These are phyloP conservation scores for Talaromyces marneffei DNA, from an alignment of 2,329 filamentous ascomycete genomes.

Conservation along the genomic window DNA sequence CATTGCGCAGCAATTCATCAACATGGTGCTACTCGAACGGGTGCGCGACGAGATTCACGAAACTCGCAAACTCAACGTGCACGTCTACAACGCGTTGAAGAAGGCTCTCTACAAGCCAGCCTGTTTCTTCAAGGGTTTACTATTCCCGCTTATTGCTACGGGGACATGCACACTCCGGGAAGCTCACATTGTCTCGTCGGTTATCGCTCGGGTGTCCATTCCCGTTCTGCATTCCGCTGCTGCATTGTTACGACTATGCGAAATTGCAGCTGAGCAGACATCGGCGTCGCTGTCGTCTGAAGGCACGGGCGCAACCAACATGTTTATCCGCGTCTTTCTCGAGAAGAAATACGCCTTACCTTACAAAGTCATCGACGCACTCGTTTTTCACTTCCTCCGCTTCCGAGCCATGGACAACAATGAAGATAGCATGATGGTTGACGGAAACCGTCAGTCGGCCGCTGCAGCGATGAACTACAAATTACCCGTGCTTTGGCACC, in stretches of 20 bases:
- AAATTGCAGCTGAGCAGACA: constrained; percentile 88
- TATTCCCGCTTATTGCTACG: constrained; percentile 80
- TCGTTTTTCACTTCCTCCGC: constrained; percentile 94
- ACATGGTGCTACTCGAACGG: constrained; percentile 77
- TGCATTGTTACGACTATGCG: constrained; percentile 83
- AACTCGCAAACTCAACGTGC: constrained; percentile 89
- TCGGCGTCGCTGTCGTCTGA: constrained; percentile 64
- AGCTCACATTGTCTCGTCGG: constrained; percentile 83
- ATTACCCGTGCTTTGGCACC: constrained; percentile 93
- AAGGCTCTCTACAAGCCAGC: constrained; percentile 90
- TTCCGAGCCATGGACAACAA: constrained; percentile 63
- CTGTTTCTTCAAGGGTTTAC: constrained; percentile 92
- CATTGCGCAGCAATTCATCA: constrained; percentile 77
- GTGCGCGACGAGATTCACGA: constrained; percentile 94
- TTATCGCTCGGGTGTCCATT: constrained; percentile 76
- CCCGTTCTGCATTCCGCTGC: constrained; percentile 89
- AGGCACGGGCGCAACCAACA: constrained; percentile 84
- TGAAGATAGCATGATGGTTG: constrained; percentile 49
- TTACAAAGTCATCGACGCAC: constrained; percentile 85
- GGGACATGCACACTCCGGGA: constrained; percentile 89
- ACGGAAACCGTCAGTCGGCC: constrained; percentile 26
- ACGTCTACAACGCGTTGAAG: constrained; percentile 90
- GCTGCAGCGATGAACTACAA: constrained; percentile 54
- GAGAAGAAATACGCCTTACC: constrained; percentile 97
- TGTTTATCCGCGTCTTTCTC: constrained; percentile 86